Conservation (phyloP, 495 filamentous ascomycete genomes). For the Penicillium lagena region DNA sequence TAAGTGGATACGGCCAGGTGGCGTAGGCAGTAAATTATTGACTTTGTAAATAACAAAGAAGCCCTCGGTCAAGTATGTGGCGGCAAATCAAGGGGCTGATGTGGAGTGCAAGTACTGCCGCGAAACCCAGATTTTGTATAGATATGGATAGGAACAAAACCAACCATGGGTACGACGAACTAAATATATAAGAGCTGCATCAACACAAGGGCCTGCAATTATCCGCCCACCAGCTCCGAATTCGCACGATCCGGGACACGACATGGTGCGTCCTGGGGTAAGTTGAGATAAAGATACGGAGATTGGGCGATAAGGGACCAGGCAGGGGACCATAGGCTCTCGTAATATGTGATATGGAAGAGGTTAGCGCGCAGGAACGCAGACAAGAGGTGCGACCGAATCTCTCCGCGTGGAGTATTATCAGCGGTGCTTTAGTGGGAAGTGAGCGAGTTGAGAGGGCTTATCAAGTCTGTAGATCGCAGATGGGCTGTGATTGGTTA, state of each 20-base stretch:
- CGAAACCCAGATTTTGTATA: background rate
- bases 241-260: background rate
- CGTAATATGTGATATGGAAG: slow-evolving; percentile 1
- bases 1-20: background rate
- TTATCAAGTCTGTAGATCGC: too few species aligned
- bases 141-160: background rate
- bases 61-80: background rate
- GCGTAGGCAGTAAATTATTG: too few species aligned
- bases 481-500: slow-evolving; percentile 1
- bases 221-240: background rate
- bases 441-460: too few species aligned
- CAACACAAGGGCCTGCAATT: background rate
- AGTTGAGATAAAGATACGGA: slow-evolving; percentile 4
- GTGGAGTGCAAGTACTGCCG: too few species aligned
- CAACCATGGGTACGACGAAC: background rate
- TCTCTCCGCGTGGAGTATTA: too few species aligned
- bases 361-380: background rate
- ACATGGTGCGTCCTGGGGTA: background rate
- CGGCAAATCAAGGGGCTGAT: too few species aligned
- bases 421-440: too few species aligned
- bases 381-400: too few species aligned
- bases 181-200: background rate
- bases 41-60: background rate
- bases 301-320: background rate
- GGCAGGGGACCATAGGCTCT: background rate